Evolutionary conservation across 2,329 filamentous ascomycete species (phyloP), one percentile per base, ranked within the genome.

Genomic region (Penicillium sp.): DNA sequence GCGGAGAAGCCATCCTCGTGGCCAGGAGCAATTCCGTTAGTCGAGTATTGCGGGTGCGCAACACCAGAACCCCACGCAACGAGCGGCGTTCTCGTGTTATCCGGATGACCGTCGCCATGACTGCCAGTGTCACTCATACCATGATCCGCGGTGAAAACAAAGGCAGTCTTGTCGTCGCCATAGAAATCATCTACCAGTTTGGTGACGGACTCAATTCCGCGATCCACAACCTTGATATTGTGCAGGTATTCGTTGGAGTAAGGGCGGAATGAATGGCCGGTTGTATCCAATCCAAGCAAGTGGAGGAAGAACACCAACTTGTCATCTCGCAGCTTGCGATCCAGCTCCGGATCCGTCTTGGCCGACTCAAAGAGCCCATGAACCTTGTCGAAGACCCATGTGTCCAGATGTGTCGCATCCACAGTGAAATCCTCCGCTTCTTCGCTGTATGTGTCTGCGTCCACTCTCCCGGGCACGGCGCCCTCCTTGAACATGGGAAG

Each of bases 51-150:
- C 1, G 94, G 94, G 60, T 83, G 83, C 3, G 92, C 91, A 38
- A 97, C 85, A 8, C 94, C 94, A 50, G 94, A 91, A 10, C 94
- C 94, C 94, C 94, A 99, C 2, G 84, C 87, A 62, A 99, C 90
- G 31, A 99, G 79, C 1, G 94, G 94, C 0, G 94, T 99, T 47
- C 94, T 85, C 3, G 94, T 99, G 67, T 97, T 99, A 72, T 99
- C 90, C 0, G 94, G 94, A 74, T 99, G 92, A 7, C 94, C 94
- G 72, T 99, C 94, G 36, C 95, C 95, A 71, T 99, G 95, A 65
- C 92, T 97, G n/a, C 95, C 94, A 88, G 90, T 97, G 74, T 99
- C 94, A 68, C 91, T 97, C 94, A 99, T 99, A 16, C 94, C 94
- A 72, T 99, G 94, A 69, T 99, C 94, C 7, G 94, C 94, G 1